Evolutionary conservation across 2,329 filamentous ascomycete genomes (phyloP).

Genomic region (Leptographium lundbergii): DNA sequence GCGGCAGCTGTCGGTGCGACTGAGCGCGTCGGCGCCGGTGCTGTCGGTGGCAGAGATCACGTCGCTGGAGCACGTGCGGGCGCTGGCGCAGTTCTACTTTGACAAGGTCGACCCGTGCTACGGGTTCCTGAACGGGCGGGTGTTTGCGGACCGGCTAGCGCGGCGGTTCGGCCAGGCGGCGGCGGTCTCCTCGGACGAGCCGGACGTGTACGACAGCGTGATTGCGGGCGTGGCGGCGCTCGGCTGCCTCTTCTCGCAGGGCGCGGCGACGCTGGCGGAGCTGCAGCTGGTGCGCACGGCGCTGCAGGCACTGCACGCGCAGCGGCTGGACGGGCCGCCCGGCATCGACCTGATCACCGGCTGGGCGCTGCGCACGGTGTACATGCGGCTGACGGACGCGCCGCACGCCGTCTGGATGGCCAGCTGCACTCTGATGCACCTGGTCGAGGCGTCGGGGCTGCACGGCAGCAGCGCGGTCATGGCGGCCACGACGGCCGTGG

Average conservation of each 20-base stretch:
- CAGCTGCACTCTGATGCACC: conserved; percentile 43
- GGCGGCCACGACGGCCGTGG: conserved; percentile 15
- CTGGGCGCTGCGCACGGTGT: conserved; percentile 40
- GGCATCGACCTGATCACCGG: conserved; percentile 28
- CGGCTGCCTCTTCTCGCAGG: conserved; percentile 36
- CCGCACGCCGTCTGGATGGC: conserved; percentile 45
- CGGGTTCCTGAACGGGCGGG: conserved; percentile 29
- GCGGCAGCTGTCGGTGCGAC: background rate
- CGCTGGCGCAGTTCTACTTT: conserved; percentile 35
- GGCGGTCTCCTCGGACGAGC: too few species aligned
- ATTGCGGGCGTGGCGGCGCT: conserved; percentile 43
- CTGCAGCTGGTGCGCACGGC: conserved; percentile 27
- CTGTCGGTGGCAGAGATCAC: conserved; percentile 22
- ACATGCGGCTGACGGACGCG: conserved; percentile 38
- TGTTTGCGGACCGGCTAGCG: conserved; percentile 18
- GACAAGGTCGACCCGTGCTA: conserved; percentile 39
- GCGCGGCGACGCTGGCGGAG: conserved; percentile 27
- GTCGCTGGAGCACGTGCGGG: conserved; percentile 32
- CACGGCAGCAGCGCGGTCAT: conserved; percentile 24
- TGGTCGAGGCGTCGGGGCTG: conserved; percentile 39
- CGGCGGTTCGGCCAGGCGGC: conserved; percentile 19
- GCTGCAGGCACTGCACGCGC: conserved; percentile 25
- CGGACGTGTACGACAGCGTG: conserved; percentile 30
- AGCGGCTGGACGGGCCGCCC: conserved; percentile 19
- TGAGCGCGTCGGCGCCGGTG: background rate